A percentile compares a stretch with the other conserved stretches of the same genome.
These are phyloP conservation scores for Mallotus repandus DNA, from an alignment of 441 rosid species.

Conservation along the genomic window DNA sequence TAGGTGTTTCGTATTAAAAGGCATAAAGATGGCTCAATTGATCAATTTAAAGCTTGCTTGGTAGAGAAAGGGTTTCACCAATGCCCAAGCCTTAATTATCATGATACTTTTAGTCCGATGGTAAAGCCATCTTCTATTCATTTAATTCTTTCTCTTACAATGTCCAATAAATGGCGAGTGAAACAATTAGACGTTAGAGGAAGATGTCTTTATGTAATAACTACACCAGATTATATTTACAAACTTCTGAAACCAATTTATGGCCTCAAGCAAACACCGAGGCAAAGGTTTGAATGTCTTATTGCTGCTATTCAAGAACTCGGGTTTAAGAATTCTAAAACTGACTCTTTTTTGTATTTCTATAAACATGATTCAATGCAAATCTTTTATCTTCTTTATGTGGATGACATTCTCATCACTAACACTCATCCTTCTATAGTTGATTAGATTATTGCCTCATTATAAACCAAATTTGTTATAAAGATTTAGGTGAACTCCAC, in stretches of 20 bases:
- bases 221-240: background rate
- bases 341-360: background rate
- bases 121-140: too few relatives aligned
- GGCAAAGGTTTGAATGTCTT: background rate
- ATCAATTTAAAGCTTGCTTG: too few relatives aligned
- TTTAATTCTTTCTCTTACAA: too few relatives aligned
- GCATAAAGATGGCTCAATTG: too few relatives aligned
- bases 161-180: too few relatives aligned
- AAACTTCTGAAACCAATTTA: background rate
- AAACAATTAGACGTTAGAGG: background rate
- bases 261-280: background rate
- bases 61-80: too few relatives aligned
- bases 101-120: too few relatives aligned
- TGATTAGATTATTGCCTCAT: background rate
- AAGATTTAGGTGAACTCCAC: background rate
- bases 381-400: background rate
- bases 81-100: too few relatives aligned
- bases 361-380: background rate
- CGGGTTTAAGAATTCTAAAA: background rate
- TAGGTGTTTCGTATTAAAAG: too few relatives aligned
- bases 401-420: background rate
- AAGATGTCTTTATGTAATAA: background rate
- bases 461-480: background rate
- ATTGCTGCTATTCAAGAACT: background rate
- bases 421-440: background rate